These are phyloP conservation scores for Erodium trifolium DNA, from an alignment of 441 rosid genomes.

Conservation along the genomic window DNA sequence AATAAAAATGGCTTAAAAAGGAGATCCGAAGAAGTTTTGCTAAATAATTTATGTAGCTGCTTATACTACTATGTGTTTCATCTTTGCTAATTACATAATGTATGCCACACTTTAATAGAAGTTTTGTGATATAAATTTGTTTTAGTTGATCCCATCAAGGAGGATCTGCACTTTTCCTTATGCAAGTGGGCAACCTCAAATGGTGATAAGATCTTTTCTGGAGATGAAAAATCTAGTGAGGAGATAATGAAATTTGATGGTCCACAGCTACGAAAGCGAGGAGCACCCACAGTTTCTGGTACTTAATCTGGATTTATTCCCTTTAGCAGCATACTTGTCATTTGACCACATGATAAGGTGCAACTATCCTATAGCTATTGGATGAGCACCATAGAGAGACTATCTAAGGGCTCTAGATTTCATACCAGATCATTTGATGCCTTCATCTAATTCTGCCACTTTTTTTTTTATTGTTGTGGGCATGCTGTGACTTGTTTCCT, in stretches of 20 bases:
- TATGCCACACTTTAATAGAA: not conserved
- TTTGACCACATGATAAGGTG: no score
- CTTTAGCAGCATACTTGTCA: not conserved
- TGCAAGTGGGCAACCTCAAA: conserved; percentile 62
- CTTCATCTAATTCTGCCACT: not conserved
- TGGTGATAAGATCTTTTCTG: conserved; percentile 22
- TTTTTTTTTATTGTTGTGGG: not conserved
- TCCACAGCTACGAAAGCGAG: conserved; percentile 41
- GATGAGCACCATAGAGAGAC: conserved; percentile 3
- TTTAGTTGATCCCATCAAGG: conserved; percentile 37
- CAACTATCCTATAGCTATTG: not conserved
- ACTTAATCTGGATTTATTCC: conserved; percentile 13
- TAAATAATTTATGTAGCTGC: no score
- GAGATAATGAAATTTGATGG: conserved; percentile 24
- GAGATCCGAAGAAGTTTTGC: no score
- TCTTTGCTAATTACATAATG: no score
- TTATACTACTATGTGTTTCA: not conserved
- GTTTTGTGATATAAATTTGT: conserved; percentile 1
- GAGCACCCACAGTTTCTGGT: conserved; percentile 42
- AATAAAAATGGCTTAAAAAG: not conserved
- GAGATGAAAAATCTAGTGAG: conserved; percentile 26
- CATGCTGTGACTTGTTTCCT: conserved; percentile 19
- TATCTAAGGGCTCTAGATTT: not conserved
- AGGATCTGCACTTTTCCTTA: conserved; percentile 42
- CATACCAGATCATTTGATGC: not conserved